phyloP scores from a whole-genome alignment of 169 alveolate genomes.

The Eimeria nieschulzi region DNA sequence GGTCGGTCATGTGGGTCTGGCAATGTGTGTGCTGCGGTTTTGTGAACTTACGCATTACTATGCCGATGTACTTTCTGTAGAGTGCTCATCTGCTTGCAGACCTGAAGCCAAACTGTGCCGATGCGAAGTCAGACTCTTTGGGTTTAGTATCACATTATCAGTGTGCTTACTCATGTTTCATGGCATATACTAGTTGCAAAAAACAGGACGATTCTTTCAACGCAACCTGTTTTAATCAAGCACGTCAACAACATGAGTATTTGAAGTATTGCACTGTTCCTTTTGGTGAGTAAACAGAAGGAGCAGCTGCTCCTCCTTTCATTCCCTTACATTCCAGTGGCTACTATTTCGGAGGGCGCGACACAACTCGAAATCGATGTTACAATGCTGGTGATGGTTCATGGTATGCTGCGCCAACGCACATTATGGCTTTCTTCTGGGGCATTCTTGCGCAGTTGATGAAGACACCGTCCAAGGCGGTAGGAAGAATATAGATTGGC shows the following conservation, averaged over 20 bases:
- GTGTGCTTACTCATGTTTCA: conserved; percentile 55
- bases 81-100: not conserved
- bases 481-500: not conserved
- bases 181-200: not conserved
- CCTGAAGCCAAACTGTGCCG: conserved; percentile 43
- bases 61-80: too few species aligned
- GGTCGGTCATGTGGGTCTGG: too few species aligned
- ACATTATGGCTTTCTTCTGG: not conserved
- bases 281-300: not conserved
- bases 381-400: not conserved
- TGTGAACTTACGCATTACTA: too few species aligned
- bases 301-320: not conserved
- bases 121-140: conserved; percentile 4
- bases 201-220: not conserved
- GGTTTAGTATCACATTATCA: conserved; percentile 10
- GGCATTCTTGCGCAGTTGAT: not conserved
- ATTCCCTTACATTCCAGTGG: not conserved
- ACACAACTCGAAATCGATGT: too few species aligned
- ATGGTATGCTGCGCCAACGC: not conserved
- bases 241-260: not conserved
- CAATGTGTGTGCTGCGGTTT: too few species aligned
- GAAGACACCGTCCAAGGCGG: not conserved
- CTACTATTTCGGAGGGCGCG: too few species aligned
- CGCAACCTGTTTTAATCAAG: not conserved
- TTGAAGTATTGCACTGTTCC: conserved; percentile 38